Evolutionary conservation across 768 basidiomycete species (phyloP).

Genomic region (Mycena rebaudengoi): DNA sequence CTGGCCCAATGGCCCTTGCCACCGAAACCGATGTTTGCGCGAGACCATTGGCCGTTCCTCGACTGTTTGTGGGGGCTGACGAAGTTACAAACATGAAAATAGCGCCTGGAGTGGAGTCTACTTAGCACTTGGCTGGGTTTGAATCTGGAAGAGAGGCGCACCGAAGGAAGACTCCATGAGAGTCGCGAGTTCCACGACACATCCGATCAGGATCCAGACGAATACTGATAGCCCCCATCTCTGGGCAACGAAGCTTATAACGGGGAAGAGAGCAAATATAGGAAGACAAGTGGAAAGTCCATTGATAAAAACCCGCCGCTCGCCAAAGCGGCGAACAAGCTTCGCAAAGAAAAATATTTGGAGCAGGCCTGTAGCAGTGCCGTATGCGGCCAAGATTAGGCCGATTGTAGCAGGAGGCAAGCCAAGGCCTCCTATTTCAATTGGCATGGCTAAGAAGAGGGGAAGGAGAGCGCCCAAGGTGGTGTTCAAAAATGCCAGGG

Average conservation of each 20-base stretch:
- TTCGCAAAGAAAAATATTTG: conserved; percentile 74
- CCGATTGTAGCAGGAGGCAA: conserved; percentile 72
- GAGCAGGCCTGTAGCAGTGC: conserved; percentile 70
- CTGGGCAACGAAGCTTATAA: conserved; percentile 65
- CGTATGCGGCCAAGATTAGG: conserved; percentile 65
- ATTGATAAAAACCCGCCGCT: conserved; percentile 63
- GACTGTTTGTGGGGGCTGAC: conserved; percentile 55
- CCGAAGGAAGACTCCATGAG: conserved; percentile 63
- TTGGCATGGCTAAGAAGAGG: conserved; percentile 74
- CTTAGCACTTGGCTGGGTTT: background rate
- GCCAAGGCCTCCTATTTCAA: conserved; percentile 73
- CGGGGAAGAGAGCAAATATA: conserved; percentile 64
- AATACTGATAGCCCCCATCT: conserved; percentile 50
- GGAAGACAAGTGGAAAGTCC: conserved; percentile 62
- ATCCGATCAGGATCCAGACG: conserved; percentile 59
- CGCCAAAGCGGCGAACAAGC: conserved; percentile 68
- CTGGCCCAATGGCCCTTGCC: conserved; percentile 44
- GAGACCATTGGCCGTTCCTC: conserved; percentile 62
- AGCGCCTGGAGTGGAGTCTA: conserved; percentile 42
- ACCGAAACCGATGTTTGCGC: conserved; percentile 48
- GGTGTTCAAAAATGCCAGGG: conserved; percentile 52
- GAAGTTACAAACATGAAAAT: conserved; percentile 60
- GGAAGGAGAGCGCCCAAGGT: conserved; percentile 72
- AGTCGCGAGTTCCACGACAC: conserved; percentile 57
- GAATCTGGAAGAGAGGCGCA: conserved; percentile 42